Evolutionary conservation across 2,329 filamentous ascomycete species (phyloP).

Genomic region (Claviceps monticola): DNA sequence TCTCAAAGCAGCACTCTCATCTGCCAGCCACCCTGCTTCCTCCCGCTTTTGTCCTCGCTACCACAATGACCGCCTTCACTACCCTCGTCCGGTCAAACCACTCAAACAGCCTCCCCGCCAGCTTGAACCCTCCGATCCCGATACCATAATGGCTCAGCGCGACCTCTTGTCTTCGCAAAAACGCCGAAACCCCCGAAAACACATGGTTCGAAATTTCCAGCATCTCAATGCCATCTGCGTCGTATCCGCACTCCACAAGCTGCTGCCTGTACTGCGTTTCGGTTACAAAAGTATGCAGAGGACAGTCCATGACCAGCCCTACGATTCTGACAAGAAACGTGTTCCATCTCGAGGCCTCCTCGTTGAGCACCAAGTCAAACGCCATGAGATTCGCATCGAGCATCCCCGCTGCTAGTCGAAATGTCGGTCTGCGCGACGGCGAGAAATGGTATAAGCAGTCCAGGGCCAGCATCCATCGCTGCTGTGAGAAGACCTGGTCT

Average conservation of each 20-base stretch:
- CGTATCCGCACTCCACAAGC: constrained; percentile 34
- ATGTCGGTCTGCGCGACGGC: constrained; percentile 33
- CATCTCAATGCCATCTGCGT: constrained; percentile 24
- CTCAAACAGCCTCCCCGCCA: constrained; percentile 23
- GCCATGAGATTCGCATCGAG: constrained; percentile 38
- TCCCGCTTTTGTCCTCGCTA: constrained; percentile 11
- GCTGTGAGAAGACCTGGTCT: constrained; percentile 15
- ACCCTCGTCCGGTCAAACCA: constrained; percentile 23
- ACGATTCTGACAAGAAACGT: constrained; percentile 25
- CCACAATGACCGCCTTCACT: constrained; percentile 22
- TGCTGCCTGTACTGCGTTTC: constrained; percentile 28
- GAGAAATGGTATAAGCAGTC: constrained; percentile 45
- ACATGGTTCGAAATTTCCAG: constrained; percentile 38
- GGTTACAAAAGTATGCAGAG: constrained; percentile 34
- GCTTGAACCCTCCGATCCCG: constrained; percentile 19
- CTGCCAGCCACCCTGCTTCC: neutral
- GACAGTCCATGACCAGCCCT: constrained; percentile 33
- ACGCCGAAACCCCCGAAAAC: constrained; percentile 33
- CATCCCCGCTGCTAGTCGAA: constrained; percentile 24
- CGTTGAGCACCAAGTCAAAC: constrained; percentile 36
- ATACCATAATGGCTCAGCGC: constrained; percentile 22
- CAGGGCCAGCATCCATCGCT: constrained; percentile 39
- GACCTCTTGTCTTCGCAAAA: constrained; percentile 23
- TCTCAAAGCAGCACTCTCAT: neutral
- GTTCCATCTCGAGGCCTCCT: constrained; percentile 15